phyloP scores from a whole-genome alignment of 768 basidiomycete species.

The Lactifluus volemus region DNA sequence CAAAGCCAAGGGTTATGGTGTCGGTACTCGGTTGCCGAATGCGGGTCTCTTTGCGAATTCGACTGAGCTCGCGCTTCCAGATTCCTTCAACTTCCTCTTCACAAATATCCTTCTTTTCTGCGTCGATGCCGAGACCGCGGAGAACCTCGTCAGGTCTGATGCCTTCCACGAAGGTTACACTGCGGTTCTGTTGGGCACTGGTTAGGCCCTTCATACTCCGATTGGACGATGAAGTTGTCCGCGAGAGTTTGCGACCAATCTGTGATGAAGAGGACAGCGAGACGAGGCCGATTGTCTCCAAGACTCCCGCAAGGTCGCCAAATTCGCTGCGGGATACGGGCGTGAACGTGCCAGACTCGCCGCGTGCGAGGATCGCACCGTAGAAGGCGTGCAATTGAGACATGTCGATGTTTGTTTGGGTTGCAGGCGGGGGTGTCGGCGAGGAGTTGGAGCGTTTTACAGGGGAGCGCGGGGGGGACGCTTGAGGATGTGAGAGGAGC shows the following conservation, averaged over 20 bases:
- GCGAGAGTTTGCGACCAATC: constrained; percentile 39
- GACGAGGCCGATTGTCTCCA: constrained; percentile 68
- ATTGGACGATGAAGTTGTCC: constrained; percentile 50
- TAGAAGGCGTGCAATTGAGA: constrained; percentile 61
- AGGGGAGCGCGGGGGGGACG: constrained; percentile 32
- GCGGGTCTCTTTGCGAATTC: constrained; percentile 36
- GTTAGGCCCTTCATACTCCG: constrained; percentile 21
- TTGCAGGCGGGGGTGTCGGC: constrained; percentile 23
- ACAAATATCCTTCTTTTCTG: constrained; percentile 30
- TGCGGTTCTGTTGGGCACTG: constrained; percentile 25
- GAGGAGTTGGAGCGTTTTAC: constrained; percentile 44
- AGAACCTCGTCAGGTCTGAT: constrained; percentile 60
- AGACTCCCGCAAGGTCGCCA: constrained; percentile 54
- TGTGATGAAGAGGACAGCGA: constrained; percentile 29
- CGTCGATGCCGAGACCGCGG: constrained; percentile 53
- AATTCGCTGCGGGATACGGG: constrained; percentile 73
- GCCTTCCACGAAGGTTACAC: constrained; percentile 47
- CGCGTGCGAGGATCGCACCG: constrained; percentile 44
- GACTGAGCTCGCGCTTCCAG: constrained; percentile 43
- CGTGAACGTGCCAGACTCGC: constrained; percentile 45
- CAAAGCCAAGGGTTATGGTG: constrained; percentile 26
- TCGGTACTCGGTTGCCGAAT: constrained; percentile 22
- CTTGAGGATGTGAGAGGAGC: constrained; percentile 24
- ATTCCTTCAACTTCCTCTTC: constrained; percentile 46
- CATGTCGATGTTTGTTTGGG: constrained; percentile 41